phyloP scores from a whole-genome alignment of 495 filamentous ascomycete species.

The Penicillium odoratum region DNA sequence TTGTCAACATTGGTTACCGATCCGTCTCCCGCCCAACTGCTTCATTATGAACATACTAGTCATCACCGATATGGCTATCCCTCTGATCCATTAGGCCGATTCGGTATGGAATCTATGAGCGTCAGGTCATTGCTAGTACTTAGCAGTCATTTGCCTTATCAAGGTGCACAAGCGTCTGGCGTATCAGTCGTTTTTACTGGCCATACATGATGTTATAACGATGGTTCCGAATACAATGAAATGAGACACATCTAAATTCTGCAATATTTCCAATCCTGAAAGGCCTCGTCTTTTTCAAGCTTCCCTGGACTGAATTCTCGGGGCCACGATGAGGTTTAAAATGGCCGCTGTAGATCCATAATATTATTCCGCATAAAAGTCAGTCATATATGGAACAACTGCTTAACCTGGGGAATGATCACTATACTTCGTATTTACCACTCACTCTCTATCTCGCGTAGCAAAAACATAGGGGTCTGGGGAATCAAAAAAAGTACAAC shows the following conservation, averaged over 20 bases:
- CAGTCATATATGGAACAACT: no score
- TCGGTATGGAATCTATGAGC: neutral
- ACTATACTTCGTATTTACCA: no score
- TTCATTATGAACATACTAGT: neutral
- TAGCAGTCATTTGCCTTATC: neutral
- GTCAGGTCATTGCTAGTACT: neutral
- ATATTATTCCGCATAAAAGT: no score
- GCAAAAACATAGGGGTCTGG: no score
- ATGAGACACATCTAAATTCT: neutral
- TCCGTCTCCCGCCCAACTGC: neutral
- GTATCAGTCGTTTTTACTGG: constrained; percentile 2
- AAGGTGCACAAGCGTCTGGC: neutral
- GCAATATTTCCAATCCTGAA: neutral
- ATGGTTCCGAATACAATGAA: constrained; percentile 7
- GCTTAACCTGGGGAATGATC: no score
- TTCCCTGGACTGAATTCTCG: no score
- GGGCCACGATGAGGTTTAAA: no score
- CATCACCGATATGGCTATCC: neutral
- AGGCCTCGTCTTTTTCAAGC: no score
- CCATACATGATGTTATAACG: constrained; percentile 9
- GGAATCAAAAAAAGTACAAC: no score
- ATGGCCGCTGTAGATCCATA: no score
- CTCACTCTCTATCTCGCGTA: no score
- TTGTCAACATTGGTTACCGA: neutral
- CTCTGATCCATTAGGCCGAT: neutral